These are phyloP conservation scores for Fusarium buxicola DNA, from an alignment of 2,329 filamentous ascomycete species.

Conservation along the genomic window DNA sequence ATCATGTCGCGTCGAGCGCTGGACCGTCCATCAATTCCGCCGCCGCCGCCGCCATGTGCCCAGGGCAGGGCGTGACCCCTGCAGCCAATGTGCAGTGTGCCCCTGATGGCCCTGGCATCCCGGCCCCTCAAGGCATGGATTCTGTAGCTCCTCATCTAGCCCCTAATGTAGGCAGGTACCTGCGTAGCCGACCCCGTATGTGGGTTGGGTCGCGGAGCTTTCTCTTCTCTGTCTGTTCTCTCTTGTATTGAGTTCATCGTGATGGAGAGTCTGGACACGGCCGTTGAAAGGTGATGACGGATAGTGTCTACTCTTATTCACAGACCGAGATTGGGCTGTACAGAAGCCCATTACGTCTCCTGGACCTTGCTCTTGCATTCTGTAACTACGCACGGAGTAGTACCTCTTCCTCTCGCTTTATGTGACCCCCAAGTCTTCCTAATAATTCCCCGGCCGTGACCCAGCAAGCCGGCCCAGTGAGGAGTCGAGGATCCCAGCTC, in stretches of 20 bases:
- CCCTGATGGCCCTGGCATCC: slow-evolving; percentile 39
- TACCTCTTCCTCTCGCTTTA: slow-evolving; percentile 5
- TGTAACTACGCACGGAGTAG: no score
- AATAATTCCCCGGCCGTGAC: slow-evolving; percentile 24
- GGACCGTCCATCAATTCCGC: slow-evolving; percentile 13
- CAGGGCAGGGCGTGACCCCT: slow-evolving; percentile 26
- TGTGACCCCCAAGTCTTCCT: slow-evolving; percentile 10
- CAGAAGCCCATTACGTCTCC: not conserved
- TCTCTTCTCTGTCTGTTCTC: slow-evolving; percentile 13
- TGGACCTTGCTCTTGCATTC: not conserved
- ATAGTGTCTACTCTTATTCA: not conserved
- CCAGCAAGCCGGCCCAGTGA: slow-evolving; percentile 24
- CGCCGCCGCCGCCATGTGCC: slow-evolving; percentile 23
- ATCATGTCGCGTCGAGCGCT: slow-evolving; percentile 15
- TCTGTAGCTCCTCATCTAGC: slow-evolving; percentile 36
- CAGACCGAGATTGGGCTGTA: not conserved
- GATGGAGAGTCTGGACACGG: not conserved
- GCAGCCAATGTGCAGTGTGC: slow-evolving; percentile 34
- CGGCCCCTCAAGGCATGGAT: slow-evolving; percentile 20
- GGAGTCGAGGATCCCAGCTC: slow-evolving; percentile 24
- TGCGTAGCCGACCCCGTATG: slow-evolving; percentile 24
- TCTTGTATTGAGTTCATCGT: not conserved
- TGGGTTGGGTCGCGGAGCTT: slow-evolving; percentile 2
- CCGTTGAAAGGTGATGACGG: not conserved
- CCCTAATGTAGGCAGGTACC: slow-evolving; percentile 41